Evolutionary conservation across 352 stramenopile genomes (phyloP), one percentile per base, ranked within the genome.

Genomic region (Globisporangium alternatum): DNA sequence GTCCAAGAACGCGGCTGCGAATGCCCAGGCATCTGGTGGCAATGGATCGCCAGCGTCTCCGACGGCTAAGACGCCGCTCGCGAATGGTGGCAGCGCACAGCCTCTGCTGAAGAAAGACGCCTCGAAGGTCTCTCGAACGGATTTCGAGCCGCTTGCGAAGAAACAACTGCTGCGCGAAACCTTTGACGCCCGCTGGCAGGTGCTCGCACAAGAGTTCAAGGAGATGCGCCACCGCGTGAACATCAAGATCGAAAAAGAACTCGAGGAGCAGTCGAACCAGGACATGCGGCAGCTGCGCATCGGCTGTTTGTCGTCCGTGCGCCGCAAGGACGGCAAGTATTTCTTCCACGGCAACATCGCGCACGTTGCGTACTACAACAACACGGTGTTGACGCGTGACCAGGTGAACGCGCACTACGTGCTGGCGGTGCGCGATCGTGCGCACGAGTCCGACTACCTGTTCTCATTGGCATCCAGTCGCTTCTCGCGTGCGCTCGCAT

Each of bases 311-410:
- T 91, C 81, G 8, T 84, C 80, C 1, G 73, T 76, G 7, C 73
- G 76, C 8, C 80, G 79, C 5, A 74, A 68, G 33, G 82, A 95
- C 47, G 85, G 86, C 13, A 95, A 94, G 41, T 79, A 91, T 56
- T 97, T 92, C 68, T 97, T 97, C 65, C 75, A 90, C 19, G 91
- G 91, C 3, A 64, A 68, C 13, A 81, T 97, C 30, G 86, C 86
- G 19, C 89, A 96, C 56, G 83, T 97, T 7, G 88, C 86, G 12
- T 94, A 91, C 57, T 97, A 95, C 75, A 85, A 83, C 39, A 73
- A 73, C 8, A 61, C 68, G 9, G 65, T 69, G 6, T 57, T 97
- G 19, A 81, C 60, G 48, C 77, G 78, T 0, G 89, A 96, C 37
- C 68, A 85, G 57, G 65, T 97, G 25, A 88, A 90, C 31, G 69